Conservation (phyloP, 2,329 filamentous ascomycete species). For the Penicillium sp. region DNA sequence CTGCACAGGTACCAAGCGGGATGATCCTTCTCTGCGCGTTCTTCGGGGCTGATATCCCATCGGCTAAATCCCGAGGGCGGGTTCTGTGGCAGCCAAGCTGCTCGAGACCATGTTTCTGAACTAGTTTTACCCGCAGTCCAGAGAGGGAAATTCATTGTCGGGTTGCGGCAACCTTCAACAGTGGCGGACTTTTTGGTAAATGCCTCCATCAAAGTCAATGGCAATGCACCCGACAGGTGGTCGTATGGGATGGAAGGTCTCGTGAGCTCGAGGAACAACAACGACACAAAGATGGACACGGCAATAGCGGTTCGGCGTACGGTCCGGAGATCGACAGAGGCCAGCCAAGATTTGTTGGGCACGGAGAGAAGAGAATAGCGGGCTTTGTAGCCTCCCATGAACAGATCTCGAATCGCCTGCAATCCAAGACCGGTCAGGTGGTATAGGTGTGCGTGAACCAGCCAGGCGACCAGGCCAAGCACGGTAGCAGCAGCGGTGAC, state of each 20-base stretch:
- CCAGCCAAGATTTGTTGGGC: conserved; percentile 17
- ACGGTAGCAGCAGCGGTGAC: conserved; percentile 24
- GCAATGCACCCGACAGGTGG: conserved; percentile 35
- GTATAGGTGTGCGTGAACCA: conserved; percentile 29
- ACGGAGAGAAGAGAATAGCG: conserved; percentile 18
- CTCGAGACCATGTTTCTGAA: conserved; percentile 22
- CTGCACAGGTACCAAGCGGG: conserved; percentile 15
- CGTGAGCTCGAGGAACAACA: conserved; percentile 26
- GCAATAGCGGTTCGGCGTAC: conserved; percentile 18
- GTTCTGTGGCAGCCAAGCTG: conserved; percentile 31
- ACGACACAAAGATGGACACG: conserved; percentile 20
- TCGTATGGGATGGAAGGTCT: conserved; percentile 35
- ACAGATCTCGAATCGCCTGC: conserved; percentile 19
- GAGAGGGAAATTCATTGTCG: conserved; percentile 26
- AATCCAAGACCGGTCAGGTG: conserved; percentile 21
- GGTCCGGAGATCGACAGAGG: conserved; percentile 15
- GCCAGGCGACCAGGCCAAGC: conserved; percentile 26
- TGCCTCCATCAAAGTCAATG: conserved; percentile 32
- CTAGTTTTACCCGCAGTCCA: conserved; percentile 7
- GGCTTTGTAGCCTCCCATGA: conserved; percentile 12
- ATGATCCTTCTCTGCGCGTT: conserved; percentile 17
- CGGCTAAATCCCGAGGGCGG: conserved; percentile 29
- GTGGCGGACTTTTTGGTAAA: conserved; percentile 22
- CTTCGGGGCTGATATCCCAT: conserved; percentile 22
- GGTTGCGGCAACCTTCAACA: conserved; percentile 21